Conservation (phyloP, 2,329 filamentous ascomycete genomes). For the Penicillium carneum region DNA sequence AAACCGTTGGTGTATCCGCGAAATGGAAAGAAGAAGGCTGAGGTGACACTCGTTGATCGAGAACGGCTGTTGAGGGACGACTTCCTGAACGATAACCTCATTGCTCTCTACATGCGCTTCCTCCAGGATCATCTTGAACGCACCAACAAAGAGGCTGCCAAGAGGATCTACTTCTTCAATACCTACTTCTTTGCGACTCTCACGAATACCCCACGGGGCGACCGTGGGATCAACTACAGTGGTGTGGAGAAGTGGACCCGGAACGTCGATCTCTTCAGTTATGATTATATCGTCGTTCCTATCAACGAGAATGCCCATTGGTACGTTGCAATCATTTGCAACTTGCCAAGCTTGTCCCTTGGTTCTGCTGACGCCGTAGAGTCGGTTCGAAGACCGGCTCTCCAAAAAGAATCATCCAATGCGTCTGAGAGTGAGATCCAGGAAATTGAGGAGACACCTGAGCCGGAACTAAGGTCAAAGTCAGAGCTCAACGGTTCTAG, state of each 20-base stretch:
- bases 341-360: conserved; percentile 70
- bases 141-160: conserved; percentile 62
- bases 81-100: conserved; percentile 90
- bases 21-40: conserved; percentile 56
- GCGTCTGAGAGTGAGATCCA: conserved; percentile 30
- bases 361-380: conserved; percentile 18
- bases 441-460: conserved; percentile 43
- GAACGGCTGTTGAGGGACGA: conserved; percentile 79
- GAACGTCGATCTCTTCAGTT: conserved; percentile 80
- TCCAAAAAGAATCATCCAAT: conserved; percentile 23
- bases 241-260: conserved; percentile 88
- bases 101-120: conserved; percentile 84
- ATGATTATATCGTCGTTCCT: conserved; percentile 89
- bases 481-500: conserved; percentile 1
- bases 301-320: conserved; percentile 89
- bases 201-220: conserved; percentile 63
- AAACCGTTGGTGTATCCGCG: conserved; percentile 55
- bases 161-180: conserved; percentile 85
- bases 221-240: conserved; percentile 75
- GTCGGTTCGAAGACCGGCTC: conserved; percentile 13
- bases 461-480: conserved; percentile 16
- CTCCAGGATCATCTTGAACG: conserved; percentile 68
- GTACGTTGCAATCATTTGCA: conserved; percentile 95
- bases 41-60: conserved; percentile 59
- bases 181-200: conserved; percentile 88